Percentiles rank a stretch among this genome's conserved stretches.
These are phyloP conservation scores for Cyclostephanos tholiformis DNA, from an alignment of 108 stramenopile genomes.

Conservation along the genomic window DNA sequence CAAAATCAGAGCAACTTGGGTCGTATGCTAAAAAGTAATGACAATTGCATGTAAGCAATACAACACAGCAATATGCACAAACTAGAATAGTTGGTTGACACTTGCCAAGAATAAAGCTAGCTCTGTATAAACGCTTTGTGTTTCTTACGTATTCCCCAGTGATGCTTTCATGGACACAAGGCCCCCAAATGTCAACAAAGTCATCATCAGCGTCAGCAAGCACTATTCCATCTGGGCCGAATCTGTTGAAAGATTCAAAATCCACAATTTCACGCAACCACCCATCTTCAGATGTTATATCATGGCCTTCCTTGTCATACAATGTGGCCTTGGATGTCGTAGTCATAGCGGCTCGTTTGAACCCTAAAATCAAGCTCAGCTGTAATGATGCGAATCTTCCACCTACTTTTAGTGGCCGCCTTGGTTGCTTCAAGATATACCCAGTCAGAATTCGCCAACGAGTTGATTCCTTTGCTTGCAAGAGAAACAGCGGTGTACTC, in stretches of 20 bases:
- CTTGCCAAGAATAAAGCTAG: not conserved
- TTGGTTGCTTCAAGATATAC: constrained; percentile 8
- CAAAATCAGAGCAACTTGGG: not conserved
- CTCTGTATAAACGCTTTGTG: not conserved
- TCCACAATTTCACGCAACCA: constrained; percentile 12
- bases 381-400: constrained; percentile 11
- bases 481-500: constrained; percentile 8
- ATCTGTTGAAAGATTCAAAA: not conserved
- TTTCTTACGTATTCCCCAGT: not conserved
- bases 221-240: not conserved
- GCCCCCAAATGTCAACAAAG: not conserved
- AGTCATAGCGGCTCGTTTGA: not conserved
- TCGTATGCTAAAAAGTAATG: not conserved
- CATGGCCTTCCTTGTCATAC: constrained; percentile 15
- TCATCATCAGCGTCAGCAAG: not conserved
- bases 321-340: not conserved
- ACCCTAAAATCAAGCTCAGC: not conserved
- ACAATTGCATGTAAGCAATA: not conserved
- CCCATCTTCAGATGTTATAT: not conserved
- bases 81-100: not conserved
- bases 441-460: constrained; percentile 2
- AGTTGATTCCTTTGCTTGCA: constrained; percentile 13
- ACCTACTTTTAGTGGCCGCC: constrained; percentile 1
- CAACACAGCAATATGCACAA: not conserved
- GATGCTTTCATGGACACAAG: not conserved